Evolutionary conservation across 331 rosid genomes (phyloP).

Genomic region (Phaseolus coccineus): DNA sequence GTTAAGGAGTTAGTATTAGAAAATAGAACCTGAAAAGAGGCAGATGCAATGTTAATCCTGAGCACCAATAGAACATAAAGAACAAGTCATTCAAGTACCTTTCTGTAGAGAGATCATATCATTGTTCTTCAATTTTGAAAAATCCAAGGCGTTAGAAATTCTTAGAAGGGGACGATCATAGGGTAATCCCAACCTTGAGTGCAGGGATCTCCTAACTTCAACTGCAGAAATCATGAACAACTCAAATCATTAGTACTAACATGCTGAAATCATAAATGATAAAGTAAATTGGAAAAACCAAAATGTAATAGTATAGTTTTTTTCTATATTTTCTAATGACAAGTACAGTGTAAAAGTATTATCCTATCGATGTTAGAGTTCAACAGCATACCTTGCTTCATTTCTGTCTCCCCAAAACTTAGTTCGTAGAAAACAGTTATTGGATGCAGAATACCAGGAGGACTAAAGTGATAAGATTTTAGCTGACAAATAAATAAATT

Average conservation of each 20-base stretch:
- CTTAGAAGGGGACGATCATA: conserved; percentile 93
- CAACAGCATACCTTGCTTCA: conserved; percentile 82
- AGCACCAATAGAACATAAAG: conserved; percentile 31
- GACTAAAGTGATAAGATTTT: conserved; percentile 74
- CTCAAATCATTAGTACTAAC: conserved; percentile 15
- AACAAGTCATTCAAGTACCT: conserved; percentile 54
- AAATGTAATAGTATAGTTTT: conserved; percentile 22
- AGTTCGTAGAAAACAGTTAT: conserved; percentile 77
- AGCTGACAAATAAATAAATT: conserved; percentile 63
- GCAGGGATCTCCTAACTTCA: conserved; percentile 85
- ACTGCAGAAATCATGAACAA: conserved; percentile 61
- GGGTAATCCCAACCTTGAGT: conserved; percentile 85
- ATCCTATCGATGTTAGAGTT: conserved; percentile 28
- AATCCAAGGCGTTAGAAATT: conserved; percentile 80
- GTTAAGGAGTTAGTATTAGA: conserved; percentile 15
- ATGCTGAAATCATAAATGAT: conserved; percentile 29
- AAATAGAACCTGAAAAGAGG: conserved; percentile 27
- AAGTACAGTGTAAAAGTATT: conserved; percentile 29
- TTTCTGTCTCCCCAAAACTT: conserved; percentile 93
- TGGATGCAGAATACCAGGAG: conserved; percentile 91
- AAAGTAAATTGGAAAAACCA: conserved; percentile 12
- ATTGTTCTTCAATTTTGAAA: conserved; percentile 53
- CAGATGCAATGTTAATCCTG: conserved; percentile 27
- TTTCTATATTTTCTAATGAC: conserved; percentile 5
- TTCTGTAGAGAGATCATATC: conserved; percentile 55